These are phyloP conservation scores for Pseudonitzschia pungens DNA, from an alignment of 108 stramenopile genomes.

Conservation along the genomic window DNA sequence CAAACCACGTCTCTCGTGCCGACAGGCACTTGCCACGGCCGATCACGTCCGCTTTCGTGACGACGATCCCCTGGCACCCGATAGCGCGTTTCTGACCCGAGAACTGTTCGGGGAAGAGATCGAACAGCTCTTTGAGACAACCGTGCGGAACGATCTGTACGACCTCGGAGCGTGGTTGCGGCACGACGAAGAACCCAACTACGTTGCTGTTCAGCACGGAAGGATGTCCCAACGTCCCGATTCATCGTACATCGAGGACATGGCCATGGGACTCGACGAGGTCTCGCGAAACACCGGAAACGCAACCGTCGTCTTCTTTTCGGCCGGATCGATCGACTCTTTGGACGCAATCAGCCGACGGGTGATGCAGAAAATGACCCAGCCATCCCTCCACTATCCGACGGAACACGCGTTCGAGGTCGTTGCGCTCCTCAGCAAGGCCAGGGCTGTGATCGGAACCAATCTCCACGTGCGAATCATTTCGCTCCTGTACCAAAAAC, in stretches of 20 bases:
- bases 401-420: not conserved
- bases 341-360: not conserved
- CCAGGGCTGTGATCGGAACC: not conserved
- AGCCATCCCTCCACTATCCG: not conserved
- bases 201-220: conserved; percentile 1
- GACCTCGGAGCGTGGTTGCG: not conserved
- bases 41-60: not conserved
- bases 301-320: not conserved
- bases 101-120: not conserved
- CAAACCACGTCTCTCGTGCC: not conserved
- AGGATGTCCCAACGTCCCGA: not conserved
- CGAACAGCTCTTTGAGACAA: not conserved
- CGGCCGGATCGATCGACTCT: not conserved
- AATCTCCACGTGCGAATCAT: not conserved
- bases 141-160: not conserved
- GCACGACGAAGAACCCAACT: not conserved
- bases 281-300: not conserved
- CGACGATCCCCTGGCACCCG: not conserved
- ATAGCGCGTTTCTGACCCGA: not conserved
- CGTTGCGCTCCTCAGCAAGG: not conserved
- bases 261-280: not conserved
- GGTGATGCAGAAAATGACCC: not conserved
- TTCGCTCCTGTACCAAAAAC: not conserved
- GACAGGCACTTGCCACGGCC: not conserved
- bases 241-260: not conserved